phyloP scores from a whole-genome alignment of 805 yeast genomes.

The Teunomyces lycoperdinae region DNA sequence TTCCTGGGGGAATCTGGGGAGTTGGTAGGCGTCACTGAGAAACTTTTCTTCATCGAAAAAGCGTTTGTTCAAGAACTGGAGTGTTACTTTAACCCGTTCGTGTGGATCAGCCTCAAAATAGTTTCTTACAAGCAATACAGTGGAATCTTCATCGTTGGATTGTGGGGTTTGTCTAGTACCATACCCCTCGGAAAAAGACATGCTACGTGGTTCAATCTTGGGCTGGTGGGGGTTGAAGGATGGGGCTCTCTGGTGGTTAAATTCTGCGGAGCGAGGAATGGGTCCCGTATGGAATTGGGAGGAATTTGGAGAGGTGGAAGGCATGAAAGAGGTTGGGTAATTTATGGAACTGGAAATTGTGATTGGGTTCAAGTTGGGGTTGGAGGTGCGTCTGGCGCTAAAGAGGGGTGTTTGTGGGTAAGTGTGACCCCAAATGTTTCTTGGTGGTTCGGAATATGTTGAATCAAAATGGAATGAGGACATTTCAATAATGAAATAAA shows the following conservation, averaged over 20 bases:
- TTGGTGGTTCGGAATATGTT: neutral
- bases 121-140: constrained; percentile 20
- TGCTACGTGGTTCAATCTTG: neutral
- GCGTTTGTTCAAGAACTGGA: constrained; percentile 24
- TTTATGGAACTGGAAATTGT: neutral
- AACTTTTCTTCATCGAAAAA: constrained; percentile 29
- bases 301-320: neutral
- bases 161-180: neutral
- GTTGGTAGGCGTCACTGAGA: constrained; percentile 29
- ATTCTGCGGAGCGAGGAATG: neutral
- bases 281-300: neutral
- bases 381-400: neutral
- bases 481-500: neutral
- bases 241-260: neutral
- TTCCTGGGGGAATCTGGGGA: constrained; percentile 22
- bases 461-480: neutral
- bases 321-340: neutral
- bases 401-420: neutral
- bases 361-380: neutral
- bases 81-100: constrained; percentile 36
- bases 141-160: constrained; percentile 5
- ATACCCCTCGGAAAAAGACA: neutral
- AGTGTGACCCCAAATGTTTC: neutral
- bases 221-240: neutral
- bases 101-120: constrained; percentile 40